Base-by-base conservation (phyloP, 2,329 filamentous ascomycete species). In the Magnaporthiopsis rhizophila region DNA sequence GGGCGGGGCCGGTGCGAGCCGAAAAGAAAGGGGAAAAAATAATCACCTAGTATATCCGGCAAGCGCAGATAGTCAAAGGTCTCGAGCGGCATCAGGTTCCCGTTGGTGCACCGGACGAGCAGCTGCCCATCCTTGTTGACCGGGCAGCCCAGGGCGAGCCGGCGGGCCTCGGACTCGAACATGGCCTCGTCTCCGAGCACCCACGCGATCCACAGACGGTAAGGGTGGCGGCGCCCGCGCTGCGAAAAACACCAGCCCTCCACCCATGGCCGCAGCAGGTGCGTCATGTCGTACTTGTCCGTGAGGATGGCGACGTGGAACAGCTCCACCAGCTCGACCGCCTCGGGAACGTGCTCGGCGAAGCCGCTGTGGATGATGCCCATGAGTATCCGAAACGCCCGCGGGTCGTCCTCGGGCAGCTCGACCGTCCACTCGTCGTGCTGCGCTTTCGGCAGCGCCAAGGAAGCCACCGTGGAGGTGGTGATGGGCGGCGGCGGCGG, bases 141-240 rank as follows among this genome's bases (percentile, higher is more conserved):
- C 11, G 56, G 24, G 21, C 53, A 53, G 5, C 56, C 34, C 11
- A 62, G 26, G 9, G 24, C 61, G n/a, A 62, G 53, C n/a, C 30
- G 28, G 3, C 34, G 53, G 5, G 53, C 61, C 28, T 63, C 64
- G 2, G 26, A 63, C 30, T 65, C 59, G 50, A 75, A 74, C 1
- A 65, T 62, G 7, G 69, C 65, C 3, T 66, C 62, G 12, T 68
- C 64, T 0, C 74, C 74, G 30, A 75, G 64, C 65, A 74, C 72
- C 70, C 73, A 75, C 0, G 71, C 66, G 3, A 75, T 69, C 68
- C 72, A 74, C 3, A 75, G 62, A 3, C 72, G 56, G 61, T 72
- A 71, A 12, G 70, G 66, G 66, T 67, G 2, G 68, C 68, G 9
- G 68, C 65, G 24, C 65, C 65, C 3, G 68, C 68, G 9, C 66